Percentiles rank a stretch among this genome's conserved stretches.
These are phyloP conservation scores for Verticillium tricorpus DNA, from an alignment of 2,329 filamentous ascomycete genomes.

Conservation along the genomic window DNA sequence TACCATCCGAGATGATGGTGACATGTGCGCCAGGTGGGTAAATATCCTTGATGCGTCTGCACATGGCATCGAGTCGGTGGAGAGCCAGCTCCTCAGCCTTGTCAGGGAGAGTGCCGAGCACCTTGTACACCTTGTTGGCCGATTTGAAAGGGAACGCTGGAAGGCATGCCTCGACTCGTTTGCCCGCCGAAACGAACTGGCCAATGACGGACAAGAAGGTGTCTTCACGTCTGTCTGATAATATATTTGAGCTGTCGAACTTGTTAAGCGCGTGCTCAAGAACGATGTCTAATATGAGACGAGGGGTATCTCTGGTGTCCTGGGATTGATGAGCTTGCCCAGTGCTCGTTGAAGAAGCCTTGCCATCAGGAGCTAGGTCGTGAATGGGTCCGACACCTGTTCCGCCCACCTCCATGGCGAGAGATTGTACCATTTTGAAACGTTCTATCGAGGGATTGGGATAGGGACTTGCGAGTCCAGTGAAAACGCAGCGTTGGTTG, in stretches of 20 bases:
- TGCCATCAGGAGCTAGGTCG: neutral
- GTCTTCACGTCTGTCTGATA: conserved; percentile 3
- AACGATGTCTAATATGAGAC: conserved; percentile 18
- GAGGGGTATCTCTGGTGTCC: conserved; percentile 3
- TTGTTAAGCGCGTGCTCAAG: conserved; percentile 21
- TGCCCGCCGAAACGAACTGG: conserved; percentile 15
- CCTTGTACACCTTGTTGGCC: conserved; percentile 27
- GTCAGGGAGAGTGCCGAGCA: conserved; percentile 22
- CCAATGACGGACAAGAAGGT: conserved; percentile 18
- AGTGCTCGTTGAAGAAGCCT: neutral
- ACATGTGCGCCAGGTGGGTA: conserved; percentile 22
- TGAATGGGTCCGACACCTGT: no score
- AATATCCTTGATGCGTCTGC: conserved; percentile 18
- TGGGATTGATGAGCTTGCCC: neutral
- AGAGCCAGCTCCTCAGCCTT: conserved; percentile 26
- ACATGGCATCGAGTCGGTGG: conserved; percentile 20
- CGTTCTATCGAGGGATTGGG: no score
- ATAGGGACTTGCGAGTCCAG: no score
- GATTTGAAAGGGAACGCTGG: conserved; percentile 28
- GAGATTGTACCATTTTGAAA: no score
- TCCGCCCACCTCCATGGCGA: no score
- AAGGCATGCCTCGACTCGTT: conserved; percentile 6
- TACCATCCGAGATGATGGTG: conserved; percentile 35
- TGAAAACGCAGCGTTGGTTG: no score
- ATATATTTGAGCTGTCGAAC: conserved; percentile 16